These are phyloP conservation scores for Starmerella vitae DNA, from an alignment of 805 yeast genomes.

Conservation along the genomic window DNA sequence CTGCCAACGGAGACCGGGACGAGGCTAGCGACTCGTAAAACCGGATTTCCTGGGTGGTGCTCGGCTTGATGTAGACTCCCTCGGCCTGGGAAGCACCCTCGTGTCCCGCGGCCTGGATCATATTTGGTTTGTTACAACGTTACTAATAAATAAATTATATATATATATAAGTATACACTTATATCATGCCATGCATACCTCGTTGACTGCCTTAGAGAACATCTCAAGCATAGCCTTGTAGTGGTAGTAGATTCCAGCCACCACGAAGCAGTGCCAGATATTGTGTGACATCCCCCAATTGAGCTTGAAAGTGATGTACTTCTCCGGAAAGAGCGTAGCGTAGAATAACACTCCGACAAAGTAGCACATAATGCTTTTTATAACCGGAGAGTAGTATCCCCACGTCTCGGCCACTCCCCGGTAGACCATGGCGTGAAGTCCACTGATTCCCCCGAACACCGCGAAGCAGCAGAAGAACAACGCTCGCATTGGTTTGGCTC, in stretches of 20 bases:
- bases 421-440: slow-evolving; percentile 39
- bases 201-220: slow-evolving; percentile 35
- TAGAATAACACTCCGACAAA: slow-evolving; percentile 73
- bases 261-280: slow-evolving; percentile 85
- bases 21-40: slow-evolving; percentile 42
- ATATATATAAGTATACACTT: too few relatives aligned
- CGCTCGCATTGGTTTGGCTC: slow-evolving; percentile 65
- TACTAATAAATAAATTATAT: too few relatives aligned
- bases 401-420: slow-evolving; percentile 45
- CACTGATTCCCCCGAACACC: slow-evolving; percentile 56
- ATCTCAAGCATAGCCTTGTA: slow-evolving; percentile 64
- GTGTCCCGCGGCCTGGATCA: slow-evolving; percentile 82
- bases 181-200: slow-evolving; percentile 11
- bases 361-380: slow-evolving; percentile 62
- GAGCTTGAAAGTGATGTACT: slow-evolving; percentile 37
- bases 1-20: slow-evolving; percentile 20
- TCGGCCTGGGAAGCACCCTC: slow-evolving; percentile 62
- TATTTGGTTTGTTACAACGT: too few relatives aligned
- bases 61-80: slow-evolving; percentile 56
- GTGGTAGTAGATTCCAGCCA: slow-evolving; percentile 81
- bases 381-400: slow-evolving; percentile 50
- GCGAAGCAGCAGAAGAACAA: slow-evolving; percentile 70
- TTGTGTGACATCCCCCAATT: slow-evolving; percentile 80
- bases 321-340: slow-evolving; percentile 78
- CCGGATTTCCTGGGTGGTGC: slow-evolving; percentile 51